Base-by-base conservation (phyloP, 805 yeast genomes). In the Candida nonsorbophila region DNA sequence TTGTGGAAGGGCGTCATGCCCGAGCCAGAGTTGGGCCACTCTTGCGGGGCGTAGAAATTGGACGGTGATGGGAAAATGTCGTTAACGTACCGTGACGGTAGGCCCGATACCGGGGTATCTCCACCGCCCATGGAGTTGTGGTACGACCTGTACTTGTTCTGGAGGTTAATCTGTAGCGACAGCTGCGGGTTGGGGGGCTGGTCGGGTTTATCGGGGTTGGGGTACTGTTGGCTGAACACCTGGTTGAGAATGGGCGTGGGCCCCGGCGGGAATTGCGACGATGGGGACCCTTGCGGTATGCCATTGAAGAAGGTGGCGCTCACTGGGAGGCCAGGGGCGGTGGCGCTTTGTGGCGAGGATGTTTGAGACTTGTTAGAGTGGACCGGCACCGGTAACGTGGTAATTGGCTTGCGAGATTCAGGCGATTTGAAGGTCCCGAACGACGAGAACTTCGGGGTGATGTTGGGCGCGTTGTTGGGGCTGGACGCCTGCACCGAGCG, bases 1-100 rank as follows among this genome's bases (percentile, higher is more conserved):
- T 43, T 36, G 28, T 53, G 50, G 25, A 47, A 51, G 14, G 67
- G 67, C 1, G 69, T 60, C 46, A 58, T 52, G 0, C 67, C 65
- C 10, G 62, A 47, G 16, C 49, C 42, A 5, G 48, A 36, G 7
- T 39, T 42, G 24, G 60, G 58, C 70, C 70, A 64, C 28, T 64
- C 70, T 26, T 61, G 69, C 3, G 74, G 67, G 5, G 77, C 72
- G 44, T 81, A 84, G 41, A 78, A 77, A 38, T 74, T 81, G n/a
- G 78, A 72, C 0, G 95, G 95, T 5, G 90, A 81, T 17, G 87
- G 88, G 44, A 84, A 76, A 48, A 80, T 62, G 43, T 84, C 94
- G 34, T 70, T 70, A 23, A 82, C 75, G 43, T 77, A 84, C 29
- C 82, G 66, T 2, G 84, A 74, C 3, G 94, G 88, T 14, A 84